phyloP scores from a whole-genome alignment of 2,329 filamentous ascomycete species.

The Fusarium sp. region DNA sequence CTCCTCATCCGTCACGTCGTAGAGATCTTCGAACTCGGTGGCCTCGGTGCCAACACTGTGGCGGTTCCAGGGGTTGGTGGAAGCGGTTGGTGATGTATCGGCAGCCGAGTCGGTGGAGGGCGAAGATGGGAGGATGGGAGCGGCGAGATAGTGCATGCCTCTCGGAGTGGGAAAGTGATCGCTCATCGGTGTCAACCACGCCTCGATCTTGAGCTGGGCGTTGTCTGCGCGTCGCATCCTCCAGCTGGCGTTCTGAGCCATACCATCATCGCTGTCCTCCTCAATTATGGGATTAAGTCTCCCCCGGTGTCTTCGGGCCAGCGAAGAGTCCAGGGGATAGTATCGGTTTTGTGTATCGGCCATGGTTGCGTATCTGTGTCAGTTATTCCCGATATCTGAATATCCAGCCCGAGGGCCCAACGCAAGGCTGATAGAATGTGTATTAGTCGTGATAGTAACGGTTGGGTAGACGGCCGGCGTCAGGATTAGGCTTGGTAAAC shows the following conservation, averaged over 20 bases:
- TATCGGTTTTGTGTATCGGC: slow-evolving; percentile 59
- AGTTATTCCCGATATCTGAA: slow-evolving; percentile 53
- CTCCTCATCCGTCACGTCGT: slow-evolving; percentile 89
- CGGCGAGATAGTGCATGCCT: slow-evolving; percentile 75
- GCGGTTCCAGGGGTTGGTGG: slow-evolving; percentile 75
- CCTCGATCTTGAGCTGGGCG: slow-evolving; percentile 67
- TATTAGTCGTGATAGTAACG: slow-evolving; percentile 47
- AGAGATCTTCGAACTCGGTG: slow-evolving; percentile 88
- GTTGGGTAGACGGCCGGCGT: slow-evolving; percentile 56
- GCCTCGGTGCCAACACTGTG: slow-evolving; percentile 75
- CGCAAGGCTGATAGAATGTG: slow-evolving; percentile 31
- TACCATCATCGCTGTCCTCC: slow-evolving; percentile 64
- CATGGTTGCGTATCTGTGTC: slow-evolving; percentile 60
- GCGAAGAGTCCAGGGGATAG: slow-evolving; percentile 67
- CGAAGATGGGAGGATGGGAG: slow-evolving; percentile 74
- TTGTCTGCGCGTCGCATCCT: slow-evolving; percentile 49
- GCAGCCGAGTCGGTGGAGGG: slow-evolving; percentile 70
- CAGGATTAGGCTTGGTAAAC: slow-evolving; percentile 46
- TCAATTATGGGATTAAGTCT: slow-evolving; percentile 78
- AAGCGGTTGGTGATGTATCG: slow-evolving; percentile 68
- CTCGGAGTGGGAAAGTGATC: slow-evolving; percentile 82
- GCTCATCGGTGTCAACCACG: slow-evolving; percentile 73
- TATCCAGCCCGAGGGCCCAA: slow-evolving; percentile 26
- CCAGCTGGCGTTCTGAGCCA: slow-evolving; percentile 42
- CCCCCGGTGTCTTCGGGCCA: slow-evolving; percentile 68